Evolutionary conservation across 805 yeast species (phyloP).

Genomic region (Starmera dryadoides): DNA sequence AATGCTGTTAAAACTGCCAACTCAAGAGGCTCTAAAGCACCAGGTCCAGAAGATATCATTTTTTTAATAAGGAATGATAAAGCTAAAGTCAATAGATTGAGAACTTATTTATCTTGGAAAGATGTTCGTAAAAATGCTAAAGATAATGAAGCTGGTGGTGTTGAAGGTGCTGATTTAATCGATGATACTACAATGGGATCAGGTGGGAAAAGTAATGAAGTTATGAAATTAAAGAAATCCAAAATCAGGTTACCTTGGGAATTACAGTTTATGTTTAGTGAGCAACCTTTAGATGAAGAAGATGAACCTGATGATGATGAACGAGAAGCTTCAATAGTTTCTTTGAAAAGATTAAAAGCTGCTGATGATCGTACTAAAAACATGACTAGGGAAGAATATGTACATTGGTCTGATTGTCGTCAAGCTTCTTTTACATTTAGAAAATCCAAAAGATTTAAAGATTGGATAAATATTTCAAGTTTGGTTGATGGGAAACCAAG

Average conservation of each 20-base stretch:
- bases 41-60: constrained; percentile 89
- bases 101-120: constrained; percentile 94
- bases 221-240: constrained; percentile 62
- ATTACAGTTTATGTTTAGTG: constrained; percentile 84
- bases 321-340: constrained; percentile 79
- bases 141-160: constrained; percentile 58
- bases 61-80: constrained; percentile 87
- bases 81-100: constrained; percentile 85
- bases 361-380: constrained; percentile 91
- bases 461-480: constrained; percentile 87
- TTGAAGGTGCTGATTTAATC: constrained; percentile 45
- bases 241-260: constrained; percentile 93
- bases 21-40: constrained; percentile 72
- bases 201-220: constrained; percentile 32
- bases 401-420: constrained; percentile 97
- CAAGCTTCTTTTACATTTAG: constrained; percentile 96
- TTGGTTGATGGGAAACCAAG: constrained; percentile 86
- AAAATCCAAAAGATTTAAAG: constrained; percentile 88
- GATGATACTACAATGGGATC: constrained; percentile 32
- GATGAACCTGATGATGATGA: constrained; percentile 81
- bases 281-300: constrained; percentile 73
- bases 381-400: constrained; percentile 97
- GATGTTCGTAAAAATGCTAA: constrained; percentile 83
- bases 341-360: constrained; percentile 78
- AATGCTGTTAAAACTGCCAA: constrained; percentile 77